These are phyloP conservation scores for Suillus placidus DNA, from an alignment of 768 basidiomycete genomes.

Conservation along the genomic window DNA sequence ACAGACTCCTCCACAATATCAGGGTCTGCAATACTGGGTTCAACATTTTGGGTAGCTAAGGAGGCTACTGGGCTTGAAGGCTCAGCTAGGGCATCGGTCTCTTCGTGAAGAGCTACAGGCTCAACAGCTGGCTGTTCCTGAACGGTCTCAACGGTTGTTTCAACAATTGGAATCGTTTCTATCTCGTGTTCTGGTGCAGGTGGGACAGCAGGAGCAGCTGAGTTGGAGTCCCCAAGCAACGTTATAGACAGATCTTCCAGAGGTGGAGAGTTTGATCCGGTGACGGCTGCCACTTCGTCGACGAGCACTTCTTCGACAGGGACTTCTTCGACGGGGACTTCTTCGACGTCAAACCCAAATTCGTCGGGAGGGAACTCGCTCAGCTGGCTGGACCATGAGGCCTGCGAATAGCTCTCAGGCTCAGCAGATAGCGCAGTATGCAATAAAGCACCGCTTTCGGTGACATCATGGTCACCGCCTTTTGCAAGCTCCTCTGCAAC, in stretches of 20 bases:
- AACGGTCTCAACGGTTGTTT: neutral
- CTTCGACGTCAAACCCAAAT: conserved; percentile 27
- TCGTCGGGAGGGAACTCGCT: neutral
- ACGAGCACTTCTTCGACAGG: conserved; percentile 19
- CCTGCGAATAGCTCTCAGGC: conserved; percentile 10
- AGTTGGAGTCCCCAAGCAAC: conserved; percentile 25
- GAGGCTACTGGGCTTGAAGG: neutral
- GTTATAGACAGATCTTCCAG: conserved; percentile 30
- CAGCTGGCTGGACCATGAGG: conserved; percentile 18
- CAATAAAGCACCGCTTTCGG: conserved; percentile 12
- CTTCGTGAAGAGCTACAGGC: neutral
- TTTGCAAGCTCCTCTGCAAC: conserved; percentile 43
- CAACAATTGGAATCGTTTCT: conserved; percentile 3
- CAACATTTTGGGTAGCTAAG: neutral
- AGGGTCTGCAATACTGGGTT: neutral
- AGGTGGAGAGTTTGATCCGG: conserved; percentile 29
- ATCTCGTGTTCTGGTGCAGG: conserved; percentile 7
- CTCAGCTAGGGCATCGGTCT: neutral
- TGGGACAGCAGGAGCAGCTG: conserved; percentile 1
- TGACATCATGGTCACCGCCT: conserved; percentile 13
- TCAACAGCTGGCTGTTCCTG: neutral
- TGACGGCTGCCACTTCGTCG: conserved; percentile 20
- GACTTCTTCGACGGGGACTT: conserved; percentile 25
- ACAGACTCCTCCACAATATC: conserved; percentile 13
- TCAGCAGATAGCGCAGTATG: conserved; percentile 18